Percentiles rank a stretch among this genome's conserved stretches.
phyloP scores from a whole-genome alignment of 2,329 filamentous ascomycete genomes.

The Venturia oleaginea region DNA sequence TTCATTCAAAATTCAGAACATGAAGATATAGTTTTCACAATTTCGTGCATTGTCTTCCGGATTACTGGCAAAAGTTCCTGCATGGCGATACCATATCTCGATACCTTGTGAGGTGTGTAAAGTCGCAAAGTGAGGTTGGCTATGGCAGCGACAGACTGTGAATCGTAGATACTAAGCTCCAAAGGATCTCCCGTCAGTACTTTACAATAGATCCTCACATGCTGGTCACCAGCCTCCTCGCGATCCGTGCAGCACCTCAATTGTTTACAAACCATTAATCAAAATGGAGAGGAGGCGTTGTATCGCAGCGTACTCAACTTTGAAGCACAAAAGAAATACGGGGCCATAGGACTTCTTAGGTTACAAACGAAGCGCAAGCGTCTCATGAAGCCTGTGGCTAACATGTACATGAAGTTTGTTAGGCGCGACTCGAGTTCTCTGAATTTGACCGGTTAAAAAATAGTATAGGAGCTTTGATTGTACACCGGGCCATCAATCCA shows the following conservation, averaged over 20 bases:
- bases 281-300: not conserved
- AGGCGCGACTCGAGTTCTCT: not conserved
- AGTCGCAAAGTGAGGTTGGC: not conserved
- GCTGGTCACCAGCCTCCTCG: not conserved
- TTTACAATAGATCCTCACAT: not conserved
- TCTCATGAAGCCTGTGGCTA: not conserved
- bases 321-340: not conserved
- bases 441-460: not conserved
- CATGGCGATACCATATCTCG: not conserved
- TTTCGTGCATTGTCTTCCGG: not conserved
- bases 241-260: not conserved
- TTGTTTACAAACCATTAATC: not conserved
- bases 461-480: not conserved
- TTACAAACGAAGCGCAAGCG: not conserved
- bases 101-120: not conserved
- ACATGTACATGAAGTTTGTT: not conserved
- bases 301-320: not conserved
- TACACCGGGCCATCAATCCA: too few relatives aligned
- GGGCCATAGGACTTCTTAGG: not conserved
- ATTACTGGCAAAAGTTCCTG: not conserved
- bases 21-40: not conserved
- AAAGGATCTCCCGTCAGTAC: not conserved
- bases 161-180: not conserved
- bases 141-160: not conserved
- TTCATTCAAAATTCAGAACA: not conserved